Percentiles rank a stretch among this genome's conserved stretches.
These are phyloP conservation scores for Pichia sp. DNA, from an alignment of 1,139 yeast species.

Conservation along the genomic window DNA sequence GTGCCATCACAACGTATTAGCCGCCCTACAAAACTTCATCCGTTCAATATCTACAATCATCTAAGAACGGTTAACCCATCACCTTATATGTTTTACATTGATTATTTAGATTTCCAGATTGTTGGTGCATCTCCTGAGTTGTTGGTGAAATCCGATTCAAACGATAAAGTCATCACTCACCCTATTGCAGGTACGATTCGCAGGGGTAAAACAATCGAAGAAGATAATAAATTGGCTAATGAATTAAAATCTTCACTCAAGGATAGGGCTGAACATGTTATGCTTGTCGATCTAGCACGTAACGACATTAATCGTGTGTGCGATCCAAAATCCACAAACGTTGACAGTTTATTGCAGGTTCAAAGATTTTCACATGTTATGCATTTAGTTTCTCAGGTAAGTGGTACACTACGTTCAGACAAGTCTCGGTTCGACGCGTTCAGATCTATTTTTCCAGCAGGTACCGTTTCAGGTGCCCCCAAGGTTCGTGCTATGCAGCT, in stretches of 20 bases:
- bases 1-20: slow-evolving; percentile 97
- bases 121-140: slow-evolving; percentile 98
- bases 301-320: slow-evolving; percentile 95
- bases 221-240: slow-evolving; percentile 79
- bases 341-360: slow-evolving; percentile 81
- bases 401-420: slow-evolving; percentile 80
- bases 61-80: slow-evolving; percentile 94
- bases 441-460: slow-evolving; percentile 97
- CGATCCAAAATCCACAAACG: slow-evolving; percentile 76
- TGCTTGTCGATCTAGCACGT: slow-evolving; percentile 96
- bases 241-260: slow-evolving; percentile 73
- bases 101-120: slow-evolving; percentile 84
- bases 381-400: slow-evolving; percentile 92
- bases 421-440: slow-evolving; percentile 94
- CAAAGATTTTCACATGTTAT: slow-evolving; percentile 97
- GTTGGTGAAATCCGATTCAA: slow-evolving; percentile 71
- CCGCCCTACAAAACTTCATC: slow-evolving; percentile 90
- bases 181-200: slow-evolving; percentile 96
- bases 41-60: slow-evolving; percentile 93
- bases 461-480: slow-evolving; percentile 98
- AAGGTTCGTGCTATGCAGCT: slow-evolving; percentile 95
- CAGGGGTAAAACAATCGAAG: slow-evolving; percentile 86
- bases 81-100: slow-evolving; percentile 91
- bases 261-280: slow-evolving; percentile 96
- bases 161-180: slow-evolving; percentile 79